Evolutionary conservation across 2,329 filamentous ascomycete genomes (phyloP).

Genomic region (Aspergillus floridensis): DNA sequence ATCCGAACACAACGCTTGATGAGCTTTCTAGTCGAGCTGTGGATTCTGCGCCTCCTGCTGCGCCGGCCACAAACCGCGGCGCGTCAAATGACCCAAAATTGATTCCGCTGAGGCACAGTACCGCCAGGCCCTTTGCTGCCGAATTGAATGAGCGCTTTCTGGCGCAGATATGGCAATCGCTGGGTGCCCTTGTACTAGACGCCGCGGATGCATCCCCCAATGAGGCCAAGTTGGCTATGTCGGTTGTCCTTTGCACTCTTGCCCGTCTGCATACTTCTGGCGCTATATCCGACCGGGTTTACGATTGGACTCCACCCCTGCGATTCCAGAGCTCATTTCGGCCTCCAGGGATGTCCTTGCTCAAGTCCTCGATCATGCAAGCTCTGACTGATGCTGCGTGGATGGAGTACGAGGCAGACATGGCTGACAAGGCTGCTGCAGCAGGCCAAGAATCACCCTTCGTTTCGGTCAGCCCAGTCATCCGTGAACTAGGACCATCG

Average conservation of each 20-base stretch:
- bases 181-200: constrained; percentile 42
- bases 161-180: constrained; percentile 39
- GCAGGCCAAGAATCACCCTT: constrained; percentile 40
- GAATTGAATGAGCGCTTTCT: constrained; percentile 27
- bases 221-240: constrained; percentile 42
- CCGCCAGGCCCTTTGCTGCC: constrained; percentile 24
- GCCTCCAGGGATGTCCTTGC: constrained; percentile 44
- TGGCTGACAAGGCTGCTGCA: constrained; percentile 36
- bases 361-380: constrained; percentile 47
- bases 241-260: constrained; percentile 44
- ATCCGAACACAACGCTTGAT: constrained; percentile 27
- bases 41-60: constrained; percentile 7
- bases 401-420: constrained; percentile 40
- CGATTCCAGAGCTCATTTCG: constrained; percentile 33
- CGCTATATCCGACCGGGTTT: constrained; percentile 44
- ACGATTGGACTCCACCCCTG: constrained; percentile 36
- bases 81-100: constrained; percentile 1
- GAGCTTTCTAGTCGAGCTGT: constrained; percentile 24
- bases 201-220: constrained; percentile 37
- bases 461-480: constrained; percentile 39
- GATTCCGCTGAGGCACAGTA: constrained; percentile 23
- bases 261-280: constrained; percentile 47
- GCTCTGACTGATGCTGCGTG: constrained; percentile 48
- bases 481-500: constrained; percentile 46
- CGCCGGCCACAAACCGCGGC: not conserved